A percentile compares a stretch with the other conserved stretches of the same genome.
Conservation (phyloP, 1,139 yeast genomes). For the Candida tetrigidarum region DNA sequence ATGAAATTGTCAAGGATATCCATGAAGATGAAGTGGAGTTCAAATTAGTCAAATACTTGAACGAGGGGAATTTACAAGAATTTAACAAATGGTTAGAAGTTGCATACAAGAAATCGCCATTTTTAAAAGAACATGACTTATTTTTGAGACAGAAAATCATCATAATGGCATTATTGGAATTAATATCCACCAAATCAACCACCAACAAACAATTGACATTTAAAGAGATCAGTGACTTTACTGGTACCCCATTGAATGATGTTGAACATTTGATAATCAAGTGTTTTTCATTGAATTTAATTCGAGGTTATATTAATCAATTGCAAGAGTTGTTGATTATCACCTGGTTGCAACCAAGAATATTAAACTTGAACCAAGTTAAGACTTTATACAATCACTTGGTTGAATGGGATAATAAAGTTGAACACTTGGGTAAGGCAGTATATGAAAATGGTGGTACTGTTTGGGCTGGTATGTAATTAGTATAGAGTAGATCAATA, state of each 20-base stretch:
- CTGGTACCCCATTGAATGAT: slow-evolving; percentile 70
- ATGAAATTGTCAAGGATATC: slow-evolving; percentile 73
- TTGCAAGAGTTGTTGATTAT: slow-evolving; percentile 77
- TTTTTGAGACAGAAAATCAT: slow-evolving; percentile 91
- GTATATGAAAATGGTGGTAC: slow-evolving; percentile 43
- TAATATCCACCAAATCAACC: slow-evolving; percentile 78
- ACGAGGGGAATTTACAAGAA: slow-evolving; percentile 72
- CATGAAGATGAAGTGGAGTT: slow-evolving; percentile 26
- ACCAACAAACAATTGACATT: slow-evolving; percentile 77
- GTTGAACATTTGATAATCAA: slow-evolving; percentile 93
- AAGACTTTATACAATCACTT: slow-evolving; percentile 74
- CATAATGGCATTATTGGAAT: slow-evolving; percentile 88
- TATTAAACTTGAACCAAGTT: slow-evolving; percentile 82
- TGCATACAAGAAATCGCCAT: slow-evolving; percentile 52
- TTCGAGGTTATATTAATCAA: slow-evolving; percentile 89
- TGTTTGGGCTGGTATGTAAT: slow-evolving; percentile 41
- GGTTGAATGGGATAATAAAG: slow-evolving; percentile 77
- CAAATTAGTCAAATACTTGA: slow-evolving; percentile 68
- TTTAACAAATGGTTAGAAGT: slow-evolving; percentile 55
- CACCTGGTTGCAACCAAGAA: slow-evolving; percentile 96
- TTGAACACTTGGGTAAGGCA: slow-evolving; percentile 60
- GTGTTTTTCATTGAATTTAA: slow-evolving; percentile 81
- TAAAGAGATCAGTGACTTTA: slow-evolving; percentile 69
- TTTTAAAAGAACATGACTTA: slow-evolving; percentile 60
- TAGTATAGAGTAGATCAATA: neutral